These are phyloP conservation scores for Saccharomycopsis oosterbeekiorum DNA, from an alignment of 805 yeast species.

Conservation along the genomic window DNA sequence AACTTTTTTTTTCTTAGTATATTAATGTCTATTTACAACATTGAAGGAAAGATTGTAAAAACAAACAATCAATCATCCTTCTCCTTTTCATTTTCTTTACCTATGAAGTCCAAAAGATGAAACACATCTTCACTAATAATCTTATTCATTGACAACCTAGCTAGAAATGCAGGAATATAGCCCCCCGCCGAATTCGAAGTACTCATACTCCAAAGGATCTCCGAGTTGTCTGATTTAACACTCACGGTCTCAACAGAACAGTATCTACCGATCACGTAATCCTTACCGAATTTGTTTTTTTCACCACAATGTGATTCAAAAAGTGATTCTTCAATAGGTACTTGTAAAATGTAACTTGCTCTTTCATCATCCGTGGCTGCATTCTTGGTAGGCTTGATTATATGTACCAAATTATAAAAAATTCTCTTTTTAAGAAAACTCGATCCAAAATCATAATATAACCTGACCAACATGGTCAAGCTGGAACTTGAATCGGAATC, in stretches of 20 bases:
- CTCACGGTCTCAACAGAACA: constrained; percentile 1
- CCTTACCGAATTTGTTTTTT: neutral
- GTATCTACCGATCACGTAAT: constrained; percentile 1
- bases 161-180: constrained; percentile 2
- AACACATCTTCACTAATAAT: constrained; percentile 6
- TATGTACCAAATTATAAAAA: constrained; percentile 3
- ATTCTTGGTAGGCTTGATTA: neutral
- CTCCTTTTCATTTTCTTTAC: neutral
- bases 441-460: constrained; percentile 4
- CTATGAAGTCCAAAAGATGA: neutral
- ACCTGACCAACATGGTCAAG: constrained; percentile 1
- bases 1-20: too few relatives aligned
- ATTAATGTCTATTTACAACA: too few relatives aligned
- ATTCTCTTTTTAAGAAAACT: constrained; percentile 2
- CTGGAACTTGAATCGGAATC: neutral
- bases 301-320: neutral
- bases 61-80: too few relatives aligned
- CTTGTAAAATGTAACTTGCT: constrained; percentile 2
- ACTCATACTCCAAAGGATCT: constrained; percentile 3
- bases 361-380: neutral
- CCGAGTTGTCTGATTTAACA: neutral
- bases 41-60: too few relatives aligned
- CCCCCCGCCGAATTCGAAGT: constrained; percentile 7
- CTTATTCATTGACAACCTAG: constrained; percentile 5
- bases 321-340: constrained; percentile 1